These are phyloP conservation scores for Lachnum nothofagi DNA, from an alignment of 2,329 filamentous ascomycete genomes.

Conservation along the genomic window DNA sequence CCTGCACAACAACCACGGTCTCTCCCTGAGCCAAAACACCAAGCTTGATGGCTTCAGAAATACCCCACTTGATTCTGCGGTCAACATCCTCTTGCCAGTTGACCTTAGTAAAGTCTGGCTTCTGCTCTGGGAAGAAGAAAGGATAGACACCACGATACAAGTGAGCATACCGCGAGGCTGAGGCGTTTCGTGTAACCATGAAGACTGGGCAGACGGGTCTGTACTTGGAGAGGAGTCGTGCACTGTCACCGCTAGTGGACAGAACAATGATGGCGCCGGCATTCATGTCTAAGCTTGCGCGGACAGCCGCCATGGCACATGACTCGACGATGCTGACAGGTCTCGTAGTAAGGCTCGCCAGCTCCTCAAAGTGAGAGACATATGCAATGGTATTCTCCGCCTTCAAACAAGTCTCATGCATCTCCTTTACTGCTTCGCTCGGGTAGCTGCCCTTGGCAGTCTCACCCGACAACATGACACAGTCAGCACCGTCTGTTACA, in stretches of 20 bases:
- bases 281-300: slow-evolving; percentile 90
- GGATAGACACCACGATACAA: slow-evolving; percentile 97
- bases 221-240: slow-evolving; percentile 95
- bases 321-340: slow-evolving; percentile 88
- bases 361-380: slow-evolving; percentile 92
- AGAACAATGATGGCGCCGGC: slow-evolving; percentile 93
- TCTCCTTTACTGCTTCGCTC: slow-evolving; percentile 86
- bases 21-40: slow-evolving; percentile 68
- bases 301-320: slow-evolving; percentile 94
- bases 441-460: slow-evolving; percentile 98
- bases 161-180: slow-evolving; percentile 83
- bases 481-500: slow-evolving; percentile 95
- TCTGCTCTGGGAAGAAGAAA: slow-evolving; percentile 86
- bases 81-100: slow-evolving; percentile 99
- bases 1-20: slow-evolving; percentile 77
- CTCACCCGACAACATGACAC: slow-evolving; percentile 99
- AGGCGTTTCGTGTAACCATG: slow-evolving; percentile 89
- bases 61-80: slow-evolving; percentile 94
- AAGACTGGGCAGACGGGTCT: slow-evolving; percentile 98
- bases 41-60: slow-evolving; percentile 79
- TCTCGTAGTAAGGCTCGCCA: slow-evolving; percentile 75
- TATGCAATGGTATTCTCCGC: slow-evolving; percentile 97
- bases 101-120: slow-evolving; percentile 87
- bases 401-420: slow-evolving; percentile 95
- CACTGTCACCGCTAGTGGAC: slow-evolving; percentile 91